Percentiles rank a stretch among this genome's conserved stretches.
Evolutionary conservation across 768 basidiomycete species (phyloP).

Genomic region (Kwoniella newhampshirensis): DNA sequence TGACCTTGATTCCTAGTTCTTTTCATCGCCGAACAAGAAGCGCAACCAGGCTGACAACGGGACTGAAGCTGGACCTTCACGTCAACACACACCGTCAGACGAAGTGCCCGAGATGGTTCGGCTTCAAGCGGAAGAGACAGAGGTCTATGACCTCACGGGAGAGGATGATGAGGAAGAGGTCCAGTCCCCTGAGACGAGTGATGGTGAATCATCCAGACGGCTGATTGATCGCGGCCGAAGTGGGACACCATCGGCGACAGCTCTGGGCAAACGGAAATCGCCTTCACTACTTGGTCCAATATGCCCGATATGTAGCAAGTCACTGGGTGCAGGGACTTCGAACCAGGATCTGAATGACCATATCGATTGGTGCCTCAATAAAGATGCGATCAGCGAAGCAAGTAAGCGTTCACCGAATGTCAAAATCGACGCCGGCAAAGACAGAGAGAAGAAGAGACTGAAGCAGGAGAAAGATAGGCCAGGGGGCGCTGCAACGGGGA

Average conservation of each 20-base stretch:
- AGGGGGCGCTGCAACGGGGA: background rate
- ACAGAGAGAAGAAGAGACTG: conserved; percentile 12
- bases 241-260: conserved; percentile 1
- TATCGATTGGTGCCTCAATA: conserved; percentile 83
- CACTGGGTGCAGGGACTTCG: conserved; percentile 60
- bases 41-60: conserved; percentile 27
- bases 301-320: conserved; percentile 73
- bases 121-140: conserved; percentile 19
- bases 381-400: conserved; percentile 66
- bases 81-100: conserved; percentile 7
- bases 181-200: conserved; percentile 14
- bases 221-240: background rate
- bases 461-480: conserved; percentile 6
- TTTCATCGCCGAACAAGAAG: conserved; percentile 38
- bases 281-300: conserved; percentile 47
- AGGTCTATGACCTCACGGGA: conserved; percentile 21
- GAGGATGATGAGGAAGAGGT: conserved; percentile 25
- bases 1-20: conserved; percentile 38
- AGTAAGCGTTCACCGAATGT: conserved; percentile 25
- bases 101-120: conserved; percentile 11
- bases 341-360: conserved; percentile 82
- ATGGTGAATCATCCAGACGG: background rate
- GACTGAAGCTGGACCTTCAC: conserved; percentile 27
- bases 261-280: conserved; percentile 17
- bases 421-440: conserved; percentile 26